Percentiles rank a stretch among this genome's conserved stretches.
phyloP scores from a whole-genome alignment of 2,329 filamentous ascomycete genomes.

The Fusarium luffae region DNA sequence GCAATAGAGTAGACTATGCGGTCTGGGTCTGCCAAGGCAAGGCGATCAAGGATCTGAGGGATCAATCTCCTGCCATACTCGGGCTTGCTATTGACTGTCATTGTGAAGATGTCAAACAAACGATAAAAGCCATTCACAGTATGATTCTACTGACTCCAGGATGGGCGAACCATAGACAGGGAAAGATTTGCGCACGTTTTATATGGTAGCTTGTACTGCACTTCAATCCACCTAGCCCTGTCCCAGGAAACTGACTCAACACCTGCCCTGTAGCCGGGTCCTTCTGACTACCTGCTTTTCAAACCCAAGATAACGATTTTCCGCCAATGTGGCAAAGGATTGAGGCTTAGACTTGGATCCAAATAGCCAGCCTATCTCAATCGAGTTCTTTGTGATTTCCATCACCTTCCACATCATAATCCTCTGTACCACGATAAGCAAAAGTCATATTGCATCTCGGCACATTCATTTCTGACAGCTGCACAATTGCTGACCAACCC shows the following conservation, averaged over 20 bases:
- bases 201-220: neutral
- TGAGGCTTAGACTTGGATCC: neutral
- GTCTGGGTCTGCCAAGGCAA: slow-evolving; percentile 26
- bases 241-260: neutral
- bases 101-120: neutral
- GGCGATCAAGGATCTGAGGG: slow-evolving; percentile 1
- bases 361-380: neutral
- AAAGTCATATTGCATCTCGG: neutral
- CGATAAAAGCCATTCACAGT: neutral
- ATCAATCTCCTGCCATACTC: slow-evolving; percentile 1
- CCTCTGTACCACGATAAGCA: neutral
- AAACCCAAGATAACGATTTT: neutral
- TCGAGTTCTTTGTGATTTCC: neutral
- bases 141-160: too few relatives aligned
- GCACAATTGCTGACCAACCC: neutral
- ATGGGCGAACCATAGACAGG: neutral
- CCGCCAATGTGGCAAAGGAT: neutral
- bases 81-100: neutral
- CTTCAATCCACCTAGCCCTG: neutral
- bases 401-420: neutral
- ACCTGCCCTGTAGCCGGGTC: neutral
- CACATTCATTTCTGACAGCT: neutral
- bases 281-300: neutral
- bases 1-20: slow-evolving; percentile 44
- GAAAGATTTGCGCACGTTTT: neutral